Evolutionary conservation across 805 yeast genomes (phyloP), one percentile per base, ranked within the genome.

Genomic region (Ogataea nitratoaversa): DNA sequence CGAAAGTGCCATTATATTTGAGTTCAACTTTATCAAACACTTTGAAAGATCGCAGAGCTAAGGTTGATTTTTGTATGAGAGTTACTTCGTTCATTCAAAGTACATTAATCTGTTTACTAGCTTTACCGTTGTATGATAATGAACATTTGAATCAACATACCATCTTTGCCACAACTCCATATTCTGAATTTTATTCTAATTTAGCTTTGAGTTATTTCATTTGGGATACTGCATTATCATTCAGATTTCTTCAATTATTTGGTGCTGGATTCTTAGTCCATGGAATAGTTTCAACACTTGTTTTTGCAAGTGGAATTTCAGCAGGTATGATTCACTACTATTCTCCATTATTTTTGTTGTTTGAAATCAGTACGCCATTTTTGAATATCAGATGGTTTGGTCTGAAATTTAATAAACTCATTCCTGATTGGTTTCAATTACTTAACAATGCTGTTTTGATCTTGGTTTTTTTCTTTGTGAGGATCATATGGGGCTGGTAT

Each of bases 401-500:
- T 2, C 43, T 64, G 46, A 62, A 61, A 46, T 62, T 60, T 34
- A 44, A 54, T 13, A 22, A 40, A 12, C 16, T 18, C 11, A 42
- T 65, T 13, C 53, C 60, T 30, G 59, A 47, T n/a, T 51, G 48
- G 23, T 35, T 57, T 38, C 55, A 62, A 47, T 47, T 65, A 42
- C 34, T 55, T 23, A 65, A 65, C 45, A 65, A 65, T 48, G 48
- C 57, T 23, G 48, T 64, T 17, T 53, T 65, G 36, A 59, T 65
- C 37, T 39, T 53, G 36, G 49, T 62, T 13, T 65, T 65, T 48
- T 64, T 65, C 47, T 56, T 57, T 22, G 53, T 62, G 18, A 51
- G 69, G 36, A 58, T 65, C 28, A 52, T 56, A 28, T 65, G 67
- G 67, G 69, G 69, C 30, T 64, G 68, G 68, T 62, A 56, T 41